These are phyloP conservation scores for Leishmania tarentolae DNA, from an alignment of 208 protist genomes.

Conservation along the genomic window DNA sequence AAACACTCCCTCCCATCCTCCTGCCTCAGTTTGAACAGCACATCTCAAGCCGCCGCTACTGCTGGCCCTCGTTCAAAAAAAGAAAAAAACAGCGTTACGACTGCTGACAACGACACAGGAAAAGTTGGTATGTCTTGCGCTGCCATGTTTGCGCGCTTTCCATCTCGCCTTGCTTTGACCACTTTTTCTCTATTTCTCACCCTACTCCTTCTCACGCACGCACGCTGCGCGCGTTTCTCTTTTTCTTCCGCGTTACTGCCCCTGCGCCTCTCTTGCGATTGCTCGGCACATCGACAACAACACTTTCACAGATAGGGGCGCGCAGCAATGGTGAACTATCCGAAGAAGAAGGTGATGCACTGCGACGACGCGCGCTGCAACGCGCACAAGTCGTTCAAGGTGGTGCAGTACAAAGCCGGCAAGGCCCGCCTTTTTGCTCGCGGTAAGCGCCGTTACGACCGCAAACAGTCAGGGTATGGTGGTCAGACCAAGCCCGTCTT, in stretches of 20 bases:
- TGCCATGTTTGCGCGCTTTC: not conserved
- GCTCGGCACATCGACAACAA: not conserved
- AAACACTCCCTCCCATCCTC: not conserved
- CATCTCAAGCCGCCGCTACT: not conserved
- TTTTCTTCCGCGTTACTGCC: not conserved
- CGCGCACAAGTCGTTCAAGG: constrained; percentile 98
- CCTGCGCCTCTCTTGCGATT: not conserved
- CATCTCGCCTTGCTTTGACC: not conserved
- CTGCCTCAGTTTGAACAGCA: not conserved
- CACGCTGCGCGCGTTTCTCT: not conserved
- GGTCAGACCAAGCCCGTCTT: constrained; percentile 99
- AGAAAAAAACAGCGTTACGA: too few relatives aligned
- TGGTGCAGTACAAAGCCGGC: constrained; percentile 99
- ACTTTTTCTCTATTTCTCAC: not conserved
- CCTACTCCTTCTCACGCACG: not conserved
- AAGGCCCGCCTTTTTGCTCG: constrained; percentile 98
- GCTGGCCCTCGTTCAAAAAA: not conserved
- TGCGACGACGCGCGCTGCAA: constrained; percentile 91
- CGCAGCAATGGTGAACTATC: constrained; percentile 88
- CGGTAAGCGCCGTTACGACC: constrained; percentile 99
- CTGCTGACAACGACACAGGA: not conserved
- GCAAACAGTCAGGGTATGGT: constrained; percentile 99
- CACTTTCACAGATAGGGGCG: not conserved
- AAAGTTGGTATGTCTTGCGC: not conserved
- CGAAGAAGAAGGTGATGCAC: constrained; percentile 94